Conservation (phyloP, 208 protist genomes). For the Borovskyia barvae region DNA sequence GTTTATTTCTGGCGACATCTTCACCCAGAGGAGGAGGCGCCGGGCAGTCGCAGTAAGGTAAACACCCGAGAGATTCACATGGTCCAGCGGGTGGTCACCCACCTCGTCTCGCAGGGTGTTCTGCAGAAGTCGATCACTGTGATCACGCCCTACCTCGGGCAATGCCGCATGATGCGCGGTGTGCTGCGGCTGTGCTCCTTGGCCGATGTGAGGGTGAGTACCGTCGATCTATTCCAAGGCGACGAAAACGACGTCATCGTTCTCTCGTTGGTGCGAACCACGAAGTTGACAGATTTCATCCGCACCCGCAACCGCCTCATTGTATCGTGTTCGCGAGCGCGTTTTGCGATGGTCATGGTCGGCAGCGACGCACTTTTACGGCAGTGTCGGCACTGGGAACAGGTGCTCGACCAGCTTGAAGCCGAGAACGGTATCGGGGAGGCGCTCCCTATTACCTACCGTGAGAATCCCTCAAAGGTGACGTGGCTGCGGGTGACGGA, state of each 20-base stretch:
- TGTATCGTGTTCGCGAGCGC: constrained; percentile 93
- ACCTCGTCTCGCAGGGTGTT: constrained; percentile 84
- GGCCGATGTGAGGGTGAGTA: constrained; percentile 79
- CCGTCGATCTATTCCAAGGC: constrained; percentile 96
- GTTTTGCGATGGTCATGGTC: constrained; percentile 87
- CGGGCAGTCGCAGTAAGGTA: constrained; percentile 81
- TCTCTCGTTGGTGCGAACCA: constrained; percentile 92
- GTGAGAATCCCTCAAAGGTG: constrained; percentile 26
- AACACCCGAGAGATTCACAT: constrained; percentile 85
- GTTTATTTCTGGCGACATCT: constrained; percentile 89
- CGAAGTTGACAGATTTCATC: constrained; percentile 94
- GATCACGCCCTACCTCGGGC: constrained; percentile 94
- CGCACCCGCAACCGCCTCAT: constrained; percentile 92
- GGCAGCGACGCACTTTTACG: constrained; percentile 78
- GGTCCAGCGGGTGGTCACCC: constrained; percentile 64
- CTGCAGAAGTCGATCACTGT: constrained; percentile 90
- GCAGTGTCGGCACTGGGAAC: constrained; percentile 74
- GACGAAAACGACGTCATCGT: constrained; percentile 95
- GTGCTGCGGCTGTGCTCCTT: constrained; percentile 66
- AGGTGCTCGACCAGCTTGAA: constrained; percentile 64
- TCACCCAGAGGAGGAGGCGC: constrained; percentile 80
- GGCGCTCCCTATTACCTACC: constrained; percentile 63
- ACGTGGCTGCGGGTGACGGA: constrained; percentile 26
- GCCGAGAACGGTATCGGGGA: constrained; percentile 57
- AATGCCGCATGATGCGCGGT: constrained; percentile 80